A percentile compares a stretch with the other conserved stretches of the same genome.
Conservation (phyloP, 208 protist species). For the Naegleria fowleri region DNA sequence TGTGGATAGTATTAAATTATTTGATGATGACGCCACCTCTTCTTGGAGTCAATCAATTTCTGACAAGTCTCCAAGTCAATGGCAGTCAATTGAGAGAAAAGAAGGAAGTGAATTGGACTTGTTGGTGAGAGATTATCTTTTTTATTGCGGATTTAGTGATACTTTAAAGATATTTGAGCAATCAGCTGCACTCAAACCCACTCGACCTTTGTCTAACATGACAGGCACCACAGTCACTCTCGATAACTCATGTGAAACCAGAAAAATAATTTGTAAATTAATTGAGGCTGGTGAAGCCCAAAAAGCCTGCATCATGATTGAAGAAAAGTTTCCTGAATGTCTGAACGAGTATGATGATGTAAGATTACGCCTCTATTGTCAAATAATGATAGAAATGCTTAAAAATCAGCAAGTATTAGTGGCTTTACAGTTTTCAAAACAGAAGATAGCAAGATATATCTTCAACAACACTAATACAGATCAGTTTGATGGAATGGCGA, state of each 20-base stretch:
- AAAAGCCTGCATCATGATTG: not conserved
- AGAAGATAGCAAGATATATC: too few species aligned
- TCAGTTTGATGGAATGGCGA: not conserved
- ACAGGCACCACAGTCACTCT: too few species aligned
- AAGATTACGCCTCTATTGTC: not conserved
- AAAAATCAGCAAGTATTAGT: not conserved
- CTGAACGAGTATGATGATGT: not conserved
- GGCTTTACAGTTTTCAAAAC: not conserved
- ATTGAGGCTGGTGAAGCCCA: not conserved
- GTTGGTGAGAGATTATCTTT: not conserved
- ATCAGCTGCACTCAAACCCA: not conserved
- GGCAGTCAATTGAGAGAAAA: not conserved
- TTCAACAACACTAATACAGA: not conserved
- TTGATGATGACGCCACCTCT: not conserved
- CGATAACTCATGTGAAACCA: not conserved
- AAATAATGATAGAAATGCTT: not conserved
- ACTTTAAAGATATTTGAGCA: not conserved
- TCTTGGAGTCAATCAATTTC: not conserved
- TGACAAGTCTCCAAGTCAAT: not conserved
- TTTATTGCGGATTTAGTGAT: not conserved
- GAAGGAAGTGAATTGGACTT: not conserved
- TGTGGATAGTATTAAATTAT: not conserved
- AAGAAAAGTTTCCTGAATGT: not conserved
- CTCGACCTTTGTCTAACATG: too few species aligned
- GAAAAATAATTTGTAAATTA: conserved; percentile 6